Conservation (phyloP, 768 basidiomycete species). For the Tephrocybe sp. region DNA sequence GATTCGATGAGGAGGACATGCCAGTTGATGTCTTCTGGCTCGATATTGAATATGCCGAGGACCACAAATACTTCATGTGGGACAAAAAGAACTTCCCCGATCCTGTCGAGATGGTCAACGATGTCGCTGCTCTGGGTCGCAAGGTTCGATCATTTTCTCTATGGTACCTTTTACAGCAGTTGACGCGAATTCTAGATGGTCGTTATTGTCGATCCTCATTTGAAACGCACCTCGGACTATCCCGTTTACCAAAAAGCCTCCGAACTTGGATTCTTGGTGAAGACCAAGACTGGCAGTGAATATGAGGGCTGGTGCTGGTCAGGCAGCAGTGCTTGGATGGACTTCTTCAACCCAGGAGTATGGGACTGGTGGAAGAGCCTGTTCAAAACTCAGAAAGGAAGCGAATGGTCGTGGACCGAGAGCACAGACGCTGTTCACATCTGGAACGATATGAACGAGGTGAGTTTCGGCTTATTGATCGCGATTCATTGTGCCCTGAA, state of each 20-base stretch:
- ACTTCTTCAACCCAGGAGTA: conserved; percentile 89
- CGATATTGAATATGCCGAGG: conserved; percentile 93
- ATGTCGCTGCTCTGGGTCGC: conserved; percentile 79
- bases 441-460: conserved; percentile 99
- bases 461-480: conserved; percentile 28
- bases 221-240: conserved; percentile 80
- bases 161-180: background rate
- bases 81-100: conserved; percentile 90
- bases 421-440: conserved; percentile 86
- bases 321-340: conserved; percentile 94
- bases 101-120: conserved; percentile 90
- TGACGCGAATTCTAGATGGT: conserved; percentile 75
- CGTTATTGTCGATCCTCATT: conserved; percentile 94
- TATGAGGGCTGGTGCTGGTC: conserved; percentile 99
- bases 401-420: conserved; percentile 72
- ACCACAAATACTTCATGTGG: conserved; percentile 98
- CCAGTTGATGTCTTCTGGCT: conserved; percentile 98
- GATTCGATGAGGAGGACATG: conserved; percentile 93
- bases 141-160: conserved; percentile 53
- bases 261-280: conserved; percentile 81
- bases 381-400: conserved; percentile 63
- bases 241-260: conserved; percentile 85
- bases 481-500: background rate
- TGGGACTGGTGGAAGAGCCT: conserved; percentile 92
- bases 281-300: conserved; percentile 77